Percentiles rank a stretch among this genome's conserved stretches.
phyloP scores from a whole-genome alignment of 1,284 basidiomycete genomes.

The Sporisorium graminicola region DNA sequence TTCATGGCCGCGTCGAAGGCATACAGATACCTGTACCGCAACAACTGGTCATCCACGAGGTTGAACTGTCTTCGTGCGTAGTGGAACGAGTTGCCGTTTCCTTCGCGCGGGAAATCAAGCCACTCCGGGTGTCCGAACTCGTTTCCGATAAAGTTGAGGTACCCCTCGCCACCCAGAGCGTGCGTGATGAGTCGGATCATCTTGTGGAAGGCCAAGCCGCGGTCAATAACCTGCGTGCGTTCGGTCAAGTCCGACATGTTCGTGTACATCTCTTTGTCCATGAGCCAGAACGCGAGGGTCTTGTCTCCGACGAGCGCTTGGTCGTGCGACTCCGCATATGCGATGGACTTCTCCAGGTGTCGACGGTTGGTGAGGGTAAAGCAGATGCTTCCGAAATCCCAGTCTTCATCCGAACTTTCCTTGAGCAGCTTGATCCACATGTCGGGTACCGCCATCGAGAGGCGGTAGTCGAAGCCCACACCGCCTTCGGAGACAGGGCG shows the following conservation, averaged over 20 bases:
- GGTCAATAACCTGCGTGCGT: conserved; percentile 86
- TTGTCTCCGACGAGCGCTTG: conserved; percentile 94
- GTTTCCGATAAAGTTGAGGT: conserved; percentile 97
- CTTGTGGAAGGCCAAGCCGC: conserved; percentile 93
- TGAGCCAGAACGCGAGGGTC: conserved; percentile 97
- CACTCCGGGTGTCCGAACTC: conserved; percentile 99
- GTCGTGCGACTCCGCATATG: conserved; percentile 96
- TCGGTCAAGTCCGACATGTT: conserved; percentile 89
- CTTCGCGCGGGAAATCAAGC: conserved; percentile 97
- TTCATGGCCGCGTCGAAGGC: conserved; percentile 97
- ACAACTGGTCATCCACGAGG: conserved; percentile 83
- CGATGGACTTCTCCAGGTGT: conserved; percentile 88
- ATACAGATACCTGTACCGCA: conserved; percentile 93
- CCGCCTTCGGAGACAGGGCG: conserved; percentile 84
- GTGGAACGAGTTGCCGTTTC: conserved; percentile 96
- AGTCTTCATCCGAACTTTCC: conserved; percentile 86
- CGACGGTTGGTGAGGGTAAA: conserved; percentile 91
- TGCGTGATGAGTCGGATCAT: conserved; percentile 95
- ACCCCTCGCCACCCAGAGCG: conserved; percentile 93
- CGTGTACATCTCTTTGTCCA: conserved; percentile 95
- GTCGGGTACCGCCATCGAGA: conserved; percentile 98
- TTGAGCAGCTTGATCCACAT: conserved; percentile 99
- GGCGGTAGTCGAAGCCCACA: conserved; percentile 94
- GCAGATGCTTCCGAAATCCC: conserved; percentile 89
- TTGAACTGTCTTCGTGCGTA: conserved; percentile 90